A percentile compares a stretch with the other conserved stretches of the same genome.
phyloP scores from a whole-genome alignment of 768 basidiomycete species.

The Rickenella mellea region DNA sequence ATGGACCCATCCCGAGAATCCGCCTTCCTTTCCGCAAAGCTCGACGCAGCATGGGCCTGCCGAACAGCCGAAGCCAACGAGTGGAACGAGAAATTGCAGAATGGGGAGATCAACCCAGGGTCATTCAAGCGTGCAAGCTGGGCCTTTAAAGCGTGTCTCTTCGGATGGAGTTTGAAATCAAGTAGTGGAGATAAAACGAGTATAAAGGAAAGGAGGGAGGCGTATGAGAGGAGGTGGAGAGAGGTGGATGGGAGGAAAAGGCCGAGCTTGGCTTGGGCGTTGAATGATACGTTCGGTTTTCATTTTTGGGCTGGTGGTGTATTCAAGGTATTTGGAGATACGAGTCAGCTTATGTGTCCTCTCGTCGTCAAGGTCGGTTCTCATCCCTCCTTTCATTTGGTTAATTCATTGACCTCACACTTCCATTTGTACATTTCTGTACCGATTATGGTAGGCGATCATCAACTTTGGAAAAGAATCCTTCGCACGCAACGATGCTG shows the following conservation, averaged over 20 bases:
- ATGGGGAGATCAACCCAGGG: conserved; percentile 34
- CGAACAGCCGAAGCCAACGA: conserved; percentile 38
- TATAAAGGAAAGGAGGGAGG: conserved; percentile 15
- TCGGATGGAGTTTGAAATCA: no score
- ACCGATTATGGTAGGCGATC: conserved; percentile 30
- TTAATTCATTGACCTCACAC: not conserved
- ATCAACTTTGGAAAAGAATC: conserved; percentile 51
- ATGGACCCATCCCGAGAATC: conserved; percentile 43
- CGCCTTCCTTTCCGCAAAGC: conserved; percentile 35
- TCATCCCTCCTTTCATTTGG: not conserved
- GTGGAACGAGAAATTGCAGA: conserved; percentile 45
- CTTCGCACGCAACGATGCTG: conserved; percentile 26
- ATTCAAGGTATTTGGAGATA: conserved; percentile 58
- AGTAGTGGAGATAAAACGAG: not conserved
- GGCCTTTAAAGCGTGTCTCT: conserved; percentile 20
- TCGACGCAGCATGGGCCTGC: conserved; percentile 46
- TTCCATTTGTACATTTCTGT: not conserved
- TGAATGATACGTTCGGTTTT: conserved; percentile 50
- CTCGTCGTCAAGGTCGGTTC: conserved; percentile 43
- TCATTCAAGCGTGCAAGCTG: conserved; percentile 30
- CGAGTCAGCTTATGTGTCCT: conserved; percentile 52
- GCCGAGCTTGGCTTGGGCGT: conserved; percentile 47
- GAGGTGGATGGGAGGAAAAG: conserved; percentile 32
- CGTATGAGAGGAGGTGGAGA: conserved; percentile 35
- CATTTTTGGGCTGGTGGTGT: conserved; percentile 56